Conservation (phyloP, 768 basidiomycete genomes). For the Tulasnella sp. region DNA sequence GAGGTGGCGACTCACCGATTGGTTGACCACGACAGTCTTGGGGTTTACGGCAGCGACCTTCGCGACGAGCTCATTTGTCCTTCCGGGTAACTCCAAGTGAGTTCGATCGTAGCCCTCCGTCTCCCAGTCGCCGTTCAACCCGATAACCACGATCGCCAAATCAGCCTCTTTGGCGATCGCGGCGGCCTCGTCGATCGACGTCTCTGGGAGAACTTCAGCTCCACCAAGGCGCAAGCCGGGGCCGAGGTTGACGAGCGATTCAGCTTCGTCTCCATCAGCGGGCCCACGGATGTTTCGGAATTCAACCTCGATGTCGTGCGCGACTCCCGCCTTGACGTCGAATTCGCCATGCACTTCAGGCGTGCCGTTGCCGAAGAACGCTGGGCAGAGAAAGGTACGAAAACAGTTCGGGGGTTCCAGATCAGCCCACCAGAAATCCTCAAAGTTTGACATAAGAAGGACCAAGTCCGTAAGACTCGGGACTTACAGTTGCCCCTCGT, state of each 20-base stretch:
- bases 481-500: constrained; percentile 57
- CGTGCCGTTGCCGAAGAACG: constrained; percentile 66
- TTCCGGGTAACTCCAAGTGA: constrained; percentile 60
- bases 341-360: constrained; percentile 55
- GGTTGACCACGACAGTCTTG: constrained; percentile 53
- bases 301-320: constrained; percentile 60
- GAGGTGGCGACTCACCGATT: constrained; percentile 52
- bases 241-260: not conserved
- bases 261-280: constrained; percentile 40
- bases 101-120: constrained; percentile 75
- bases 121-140: constrained; percentile 58
- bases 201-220: constrained; percentile 37
- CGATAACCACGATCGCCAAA: constrained; percentile 40
- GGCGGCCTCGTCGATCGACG: constrained; percentile 40
- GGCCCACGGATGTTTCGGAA: constrained; percentile 63
- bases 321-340: constrained; percentile 51
- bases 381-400: not conserved
- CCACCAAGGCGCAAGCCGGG: constrained; percentile 40
- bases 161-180: constrained; percentile 40
- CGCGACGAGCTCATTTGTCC: constrained; percentile 61
- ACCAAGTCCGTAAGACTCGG: not conserved
- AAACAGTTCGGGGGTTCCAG: constrained; percentile 43
- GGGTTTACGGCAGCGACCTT: constrained; percentile 59
- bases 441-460: not conserved
- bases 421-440: not conserved